A percentile compares a stretch with the other conserved stretches of the same genome.
These are phyloP conservation scores for Paraglomus brasilianum DNA, from an alignment of 192 early-diverging fungal species.

Conservation along the genomic window DNA sequence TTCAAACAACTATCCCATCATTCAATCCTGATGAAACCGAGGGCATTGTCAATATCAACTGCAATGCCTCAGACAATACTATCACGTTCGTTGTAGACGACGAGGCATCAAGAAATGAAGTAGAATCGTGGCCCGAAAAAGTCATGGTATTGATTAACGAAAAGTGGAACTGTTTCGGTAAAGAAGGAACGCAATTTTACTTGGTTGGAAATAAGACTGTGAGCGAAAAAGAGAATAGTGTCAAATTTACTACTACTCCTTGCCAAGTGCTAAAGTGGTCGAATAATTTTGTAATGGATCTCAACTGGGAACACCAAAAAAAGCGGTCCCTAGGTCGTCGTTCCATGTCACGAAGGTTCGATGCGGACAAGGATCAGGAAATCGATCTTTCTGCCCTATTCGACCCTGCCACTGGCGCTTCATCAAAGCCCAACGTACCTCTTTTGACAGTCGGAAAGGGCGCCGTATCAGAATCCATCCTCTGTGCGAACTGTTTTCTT, in stretches of 20 bases:
- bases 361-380: not conserved
- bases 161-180: conserved; percentile 11
- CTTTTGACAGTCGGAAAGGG: not conserved
- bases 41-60: not conserved
- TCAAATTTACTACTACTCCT: not conserved
- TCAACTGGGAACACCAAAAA: not conserved
- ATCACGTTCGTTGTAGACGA: conserved; percentile 1
- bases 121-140: conserved; percentile 1
- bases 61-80: not conserved
- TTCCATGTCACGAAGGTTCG: not conserved
- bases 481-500: conserved; percentile 13
- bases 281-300: not conserved
- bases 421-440: conserved; percentile 23
- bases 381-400: conserved; percentile 17
- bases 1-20: conserved; percentile 10
- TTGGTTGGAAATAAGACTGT: conserved; percentile 1
- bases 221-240: not conserved
- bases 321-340: not conserved
- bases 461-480: conserved; percentile 6
- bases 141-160: not conserved
- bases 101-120: not conserved
- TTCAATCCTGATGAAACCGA: conserved; percentile 7
- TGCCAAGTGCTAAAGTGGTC: not conserved
- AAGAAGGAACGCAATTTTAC: conserved; percentile 3
- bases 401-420: conserved; percentile 7